Percentiles rank a stretch among this genome's conserved stretches.
Evolutionary conservation across 164 flowering plant species (phyloP).

Genomic region (Paratinospora sagittata): DNA sequence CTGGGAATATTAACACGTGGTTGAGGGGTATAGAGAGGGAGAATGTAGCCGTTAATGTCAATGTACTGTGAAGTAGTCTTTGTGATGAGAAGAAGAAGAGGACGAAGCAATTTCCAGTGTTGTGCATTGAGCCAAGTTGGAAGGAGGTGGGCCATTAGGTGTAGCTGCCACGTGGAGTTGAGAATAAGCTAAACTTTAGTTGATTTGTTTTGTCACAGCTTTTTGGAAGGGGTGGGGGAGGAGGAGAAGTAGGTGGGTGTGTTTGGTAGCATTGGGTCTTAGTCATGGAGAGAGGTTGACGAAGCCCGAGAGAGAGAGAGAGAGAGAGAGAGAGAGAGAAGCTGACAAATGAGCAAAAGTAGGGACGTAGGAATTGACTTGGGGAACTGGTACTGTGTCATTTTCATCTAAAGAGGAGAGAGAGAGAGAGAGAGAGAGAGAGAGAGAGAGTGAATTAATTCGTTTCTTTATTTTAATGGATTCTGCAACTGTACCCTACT

Average conservation of each 20-base stretch:
- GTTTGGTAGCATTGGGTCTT: not conserved
- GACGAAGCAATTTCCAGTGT: slow-evolving; percentile 3
- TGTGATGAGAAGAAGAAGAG: not conserved
- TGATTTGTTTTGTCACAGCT: too few species aligned
- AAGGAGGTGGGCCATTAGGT: too few species aligned
- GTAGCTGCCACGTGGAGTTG: not conserved
- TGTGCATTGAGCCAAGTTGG: not conserved
- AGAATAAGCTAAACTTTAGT: too few species aligned
- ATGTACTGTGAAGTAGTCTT: not conserved
- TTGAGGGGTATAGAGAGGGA: not conserved
- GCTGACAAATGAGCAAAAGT: not conserved
- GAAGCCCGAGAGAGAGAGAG: not conserved
- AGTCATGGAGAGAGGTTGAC: not conserved
- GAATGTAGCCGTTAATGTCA: slow-evolving; percentile 20
- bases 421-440: too few species aligned
- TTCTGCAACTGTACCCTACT: not conserved
- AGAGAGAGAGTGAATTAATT: not conserved
- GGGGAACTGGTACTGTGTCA: not conserved
- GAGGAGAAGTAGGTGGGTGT: too few species aligned
- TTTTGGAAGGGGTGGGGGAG: too few species aligned
- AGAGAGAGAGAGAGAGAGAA: not conserved
- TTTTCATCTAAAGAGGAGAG: not conserved
- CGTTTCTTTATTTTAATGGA: not conserved
- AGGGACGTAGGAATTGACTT: not conserved
- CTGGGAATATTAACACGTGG: not conserved